Conservation (phyloP, 768 basidiomycete genomes). For the Naganishia friedmannii region DNA sequence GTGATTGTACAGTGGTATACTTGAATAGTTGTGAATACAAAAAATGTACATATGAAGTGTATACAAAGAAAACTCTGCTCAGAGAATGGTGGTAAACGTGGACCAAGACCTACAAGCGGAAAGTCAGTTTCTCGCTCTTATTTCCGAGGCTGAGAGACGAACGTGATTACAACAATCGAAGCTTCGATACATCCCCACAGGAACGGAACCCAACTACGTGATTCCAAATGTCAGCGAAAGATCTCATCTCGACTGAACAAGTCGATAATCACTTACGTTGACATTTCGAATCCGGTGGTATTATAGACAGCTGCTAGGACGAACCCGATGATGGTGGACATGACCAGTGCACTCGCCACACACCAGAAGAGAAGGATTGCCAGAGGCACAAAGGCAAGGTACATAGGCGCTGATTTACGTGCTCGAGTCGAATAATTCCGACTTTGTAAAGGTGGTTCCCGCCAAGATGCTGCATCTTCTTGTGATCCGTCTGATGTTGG, state of each 20-base stretch:
- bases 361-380: conserved; percentile 23
- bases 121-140: not conserved
- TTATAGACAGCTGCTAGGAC: conserved; percentile 30
- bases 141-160: not conserved
- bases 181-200: conserved; percentile 30
- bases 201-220: conserved; percentile 28
- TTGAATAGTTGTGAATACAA: not conserved
- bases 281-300: conserved; percentile 33
- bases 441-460: not conserved
- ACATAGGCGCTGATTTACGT: conserved; percentile 27
- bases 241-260: not conserved
- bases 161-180: conserved; percentile 30
- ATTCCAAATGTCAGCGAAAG: not conserved
- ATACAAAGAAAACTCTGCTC: not conserved
- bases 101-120: conserved; percentile 26
- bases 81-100: conserved; percentile 28
- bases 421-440: not conserved
- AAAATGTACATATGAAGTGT: not conserved
- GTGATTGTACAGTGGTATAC: conserved; percentile 9
- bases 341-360: conserved; percentile 25
- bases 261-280: conserved; percentile 26
- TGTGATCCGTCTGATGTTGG: not conserved
- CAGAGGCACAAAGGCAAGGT: conserved; percentile 28
- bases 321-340: conserved; percentile 34
- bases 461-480: not conserved